Evolutionary conservation across 768 basidiomycete genomes (phyloP).

Genomic region (Kwoniella heveanensis): DNA sequence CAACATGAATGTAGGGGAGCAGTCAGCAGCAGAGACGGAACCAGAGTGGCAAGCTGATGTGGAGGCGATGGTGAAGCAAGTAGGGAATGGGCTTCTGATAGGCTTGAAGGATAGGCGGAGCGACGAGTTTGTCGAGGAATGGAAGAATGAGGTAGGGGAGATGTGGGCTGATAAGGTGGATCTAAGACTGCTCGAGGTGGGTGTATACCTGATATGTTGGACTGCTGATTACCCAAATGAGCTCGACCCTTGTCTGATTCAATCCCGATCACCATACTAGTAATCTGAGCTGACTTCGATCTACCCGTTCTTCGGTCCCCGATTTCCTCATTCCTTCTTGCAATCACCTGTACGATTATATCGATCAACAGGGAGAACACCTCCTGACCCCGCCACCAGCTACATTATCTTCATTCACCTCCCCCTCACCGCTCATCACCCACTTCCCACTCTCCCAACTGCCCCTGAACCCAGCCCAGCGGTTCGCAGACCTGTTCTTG

Average conservation of each 20-base stretch:
- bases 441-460: constrained; percentile 78
- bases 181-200: constrained; percentile 70
- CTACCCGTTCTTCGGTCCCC: too few species aligned
- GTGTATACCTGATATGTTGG: too few species aligned
- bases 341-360: too few species aligned
- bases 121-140: constrained; percentile 65
- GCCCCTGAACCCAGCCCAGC: constrained; percentile 72
- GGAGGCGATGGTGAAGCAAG: constrained; percentile 64
- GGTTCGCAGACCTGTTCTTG: constrained; percentile 87
- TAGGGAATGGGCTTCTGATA: constrained; percentile 75
- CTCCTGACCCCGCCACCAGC: constrained; percentile 60
- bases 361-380: constrained; percentile 69
- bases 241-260: background rate
- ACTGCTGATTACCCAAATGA: too few species aligned
- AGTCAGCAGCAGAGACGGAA: constrained; percentile 44
- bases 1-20: background rate
- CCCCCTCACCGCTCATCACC: constrained; percentile 58
- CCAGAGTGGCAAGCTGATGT: constrained; percentile 65
- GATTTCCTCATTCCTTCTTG: too few species aligned
- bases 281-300: too few species aligned
- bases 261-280: background rate
- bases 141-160: constrained; percentile 78
- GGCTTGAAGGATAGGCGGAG: constrained; percentile 58
- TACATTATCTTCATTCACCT: constrained; percentile 47
- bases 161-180: constrained; percentile 68